phyloP scores from a whole-genome alignment of 2,329 filamentous ascomycete genomes.

The Amesomyces nigricolor region DNA sequence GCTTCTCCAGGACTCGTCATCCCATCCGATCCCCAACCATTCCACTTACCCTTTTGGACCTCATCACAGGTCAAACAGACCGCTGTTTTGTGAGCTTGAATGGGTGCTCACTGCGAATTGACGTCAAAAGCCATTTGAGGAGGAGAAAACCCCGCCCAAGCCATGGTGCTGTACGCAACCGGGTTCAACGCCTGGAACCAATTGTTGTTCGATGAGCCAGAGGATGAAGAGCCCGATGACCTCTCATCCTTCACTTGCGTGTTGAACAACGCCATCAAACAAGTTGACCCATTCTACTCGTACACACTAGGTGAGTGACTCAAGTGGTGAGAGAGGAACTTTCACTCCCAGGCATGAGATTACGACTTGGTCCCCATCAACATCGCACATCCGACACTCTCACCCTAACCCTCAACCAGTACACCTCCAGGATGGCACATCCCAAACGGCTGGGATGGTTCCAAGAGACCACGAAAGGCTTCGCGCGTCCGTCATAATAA shows the following conservation, averaged over 20 bases:
- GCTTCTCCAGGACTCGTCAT: constrained; percentile 4
- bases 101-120: background rate
- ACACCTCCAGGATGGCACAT: constrained; percentile 7
- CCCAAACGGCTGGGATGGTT: constrained; percentile 19
- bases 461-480: constrained; percentile 16
- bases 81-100: background rate
- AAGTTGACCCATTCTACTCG: constrained; percentile 35
- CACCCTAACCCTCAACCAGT: constrained; percentile 6
- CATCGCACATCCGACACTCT: no score
- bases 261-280: constrained; percentile 34
- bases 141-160: background rate
- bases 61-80: background rate
- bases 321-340: background rate
- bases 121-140: background rate
- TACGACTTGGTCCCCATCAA: no score
- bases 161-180: constrained; percentile 47
- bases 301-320: constrained; percentile 43
- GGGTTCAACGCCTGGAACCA: constrained; percentile 58
- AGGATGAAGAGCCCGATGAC: constrained; percentile 40
- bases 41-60: constrained; percentile 7
- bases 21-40: background rate
- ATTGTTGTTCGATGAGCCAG: constrained; percentile 35
- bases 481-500: background rate
- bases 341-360: background rate
- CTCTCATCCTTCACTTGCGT: constrained; percentile 40